Evolutionary conservation across 176 grass and related monocot species (phyloP).

Genomic region (Triticum monococcum): DNA sequence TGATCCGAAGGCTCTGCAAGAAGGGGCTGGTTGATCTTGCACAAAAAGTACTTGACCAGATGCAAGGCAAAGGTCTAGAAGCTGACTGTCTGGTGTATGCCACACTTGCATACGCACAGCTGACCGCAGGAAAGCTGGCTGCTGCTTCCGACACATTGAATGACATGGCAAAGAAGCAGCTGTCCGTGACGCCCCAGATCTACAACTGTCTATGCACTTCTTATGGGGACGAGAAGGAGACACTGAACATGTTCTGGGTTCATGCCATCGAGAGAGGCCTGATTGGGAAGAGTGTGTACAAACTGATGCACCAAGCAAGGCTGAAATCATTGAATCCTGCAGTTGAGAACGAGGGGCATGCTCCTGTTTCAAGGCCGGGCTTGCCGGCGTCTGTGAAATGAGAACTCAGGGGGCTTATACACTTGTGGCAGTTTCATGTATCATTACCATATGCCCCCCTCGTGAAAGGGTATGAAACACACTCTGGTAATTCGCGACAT

Average conservation of each 20-base stretch:
- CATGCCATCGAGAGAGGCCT: constrained; percentile 62
- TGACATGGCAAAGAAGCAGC: constrained; percentile 60
- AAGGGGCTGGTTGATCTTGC: constrained; percentile 62
- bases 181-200: constrained; percentile 54
- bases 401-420: neutral
- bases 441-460: neutral
- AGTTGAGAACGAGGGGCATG: neutral
- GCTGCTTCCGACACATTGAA: constrained; percentile 44
- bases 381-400: neutral
- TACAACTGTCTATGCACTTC: constrained; percentile 64
- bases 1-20: constrained; percentile 85
- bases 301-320: constrained; percentile 43
- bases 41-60: constrained; percentile 53
- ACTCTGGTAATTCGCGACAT: neutral
- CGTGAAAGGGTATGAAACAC: neutral
- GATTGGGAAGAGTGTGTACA: constrained; percentile 52
- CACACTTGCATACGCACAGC: constrained; percentile 63
- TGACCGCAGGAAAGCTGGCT: constrained; percentile 45
- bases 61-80: constrained; percentile 56
- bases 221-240: constrained; percentile 53
- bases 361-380: neutral
- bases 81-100: constrained; percentile 66
- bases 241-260: constrained; percentile 65
- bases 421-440: neutral
- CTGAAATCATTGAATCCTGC: neutral